phyloP scores from a whole-genome alignment of 1,284 basidiomycete species.

The Cutaneotrichosporon cutaneum region DNA sequence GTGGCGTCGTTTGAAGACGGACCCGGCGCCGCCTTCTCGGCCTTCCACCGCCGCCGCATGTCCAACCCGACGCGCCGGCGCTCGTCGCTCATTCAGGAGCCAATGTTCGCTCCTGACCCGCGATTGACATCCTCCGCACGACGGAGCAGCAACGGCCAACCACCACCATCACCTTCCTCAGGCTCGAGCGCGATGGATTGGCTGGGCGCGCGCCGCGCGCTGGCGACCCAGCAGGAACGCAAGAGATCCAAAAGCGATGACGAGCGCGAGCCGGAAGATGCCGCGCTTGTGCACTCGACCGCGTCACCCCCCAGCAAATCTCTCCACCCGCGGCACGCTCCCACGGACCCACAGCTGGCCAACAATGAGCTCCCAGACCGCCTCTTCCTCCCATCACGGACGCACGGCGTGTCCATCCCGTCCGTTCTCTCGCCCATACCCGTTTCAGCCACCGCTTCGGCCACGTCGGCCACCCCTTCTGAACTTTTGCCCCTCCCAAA shows the following conservation, averaged over 20 bases:
- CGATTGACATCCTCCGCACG: not conserved
- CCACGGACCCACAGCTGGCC: not conserved
- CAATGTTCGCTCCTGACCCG: not conserved
- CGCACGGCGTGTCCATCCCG: not conserved
- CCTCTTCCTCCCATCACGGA: not conserved
- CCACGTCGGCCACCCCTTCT: not conserved
- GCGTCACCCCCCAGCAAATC: not conserved
- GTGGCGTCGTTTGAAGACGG: not conserved
- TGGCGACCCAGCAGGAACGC: not conserved
- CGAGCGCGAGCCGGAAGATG: conserved; percentile 5
- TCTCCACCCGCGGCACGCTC: not conserved
- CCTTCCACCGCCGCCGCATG: conserved; percentile 5
- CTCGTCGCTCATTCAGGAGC: not conserved
- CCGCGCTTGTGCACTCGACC: conserved; percentile 5
- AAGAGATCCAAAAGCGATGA: conserved; percentile 8
- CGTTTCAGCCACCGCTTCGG: not conserved
- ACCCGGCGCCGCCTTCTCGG: not conserved
- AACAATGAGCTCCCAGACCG: not conserved
- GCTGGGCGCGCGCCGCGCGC: not conserved
- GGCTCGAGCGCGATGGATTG: not conserved
- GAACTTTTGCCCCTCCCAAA: conserved; percentile 6
- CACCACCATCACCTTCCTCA: not conserved
- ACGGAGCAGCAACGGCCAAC: not conserved
- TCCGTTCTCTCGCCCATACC: not conserved
- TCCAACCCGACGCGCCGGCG: not conserved